A percentile compares a stretch with the other conserved stretches of the same genome.
phyloP scores from a whole-genome alignment of 495 filamentous ascomycete genomes.

The Beverwykella pulmonaria region DNA sequence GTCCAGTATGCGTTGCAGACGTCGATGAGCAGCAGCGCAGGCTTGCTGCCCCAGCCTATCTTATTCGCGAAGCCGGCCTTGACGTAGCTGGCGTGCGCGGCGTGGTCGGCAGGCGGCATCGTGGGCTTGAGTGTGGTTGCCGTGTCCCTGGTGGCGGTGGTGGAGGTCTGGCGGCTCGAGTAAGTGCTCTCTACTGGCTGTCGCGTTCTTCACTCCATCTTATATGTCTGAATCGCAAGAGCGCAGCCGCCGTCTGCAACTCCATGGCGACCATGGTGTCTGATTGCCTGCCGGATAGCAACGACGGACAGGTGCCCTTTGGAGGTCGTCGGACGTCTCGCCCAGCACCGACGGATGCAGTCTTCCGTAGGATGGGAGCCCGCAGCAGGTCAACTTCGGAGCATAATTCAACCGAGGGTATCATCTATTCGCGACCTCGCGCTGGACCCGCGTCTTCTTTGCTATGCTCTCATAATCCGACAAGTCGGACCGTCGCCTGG shows the following conservation, averaged over 20 bases:
- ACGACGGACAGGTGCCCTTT: neutral
- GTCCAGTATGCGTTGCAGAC: conserved; percentile 50
- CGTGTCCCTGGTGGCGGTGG: no score
- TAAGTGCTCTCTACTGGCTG: no score
- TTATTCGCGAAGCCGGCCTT: conserved; percentile 40
- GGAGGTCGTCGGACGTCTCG: neutral
- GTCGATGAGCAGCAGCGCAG: conserved; percentile 48
- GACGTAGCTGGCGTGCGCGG: conserved; percentile 6
- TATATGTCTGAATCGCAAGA: no score
- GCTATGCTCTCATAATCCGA: neutral
- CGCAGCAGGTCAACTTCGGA: conserved; percentile 10
- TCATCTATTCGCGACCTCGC: conserved; percentile 19
- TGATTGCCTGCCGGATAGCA: no score
- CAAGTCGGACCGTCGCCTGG: conserved; percentile 3
- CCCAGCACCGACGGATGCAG: neutral
- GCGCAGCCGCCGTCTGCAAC: no score
- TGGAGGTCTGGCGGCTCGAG: no score
- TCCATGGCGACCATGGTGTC: no score
- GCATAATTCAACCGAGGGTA: conserved; percentile 26
- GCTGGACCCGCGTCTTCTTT: neutral
- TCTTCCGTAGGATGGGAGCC: conserved; percentile 4
- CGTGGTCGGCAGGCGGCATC: conserved; percentile 14
- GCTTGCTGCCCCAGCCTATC: conserved; percentile 45
- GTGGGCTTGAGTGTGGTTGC: neutral
- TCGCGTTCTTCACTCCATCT: no score